Evolutionary conservation across 2,329 filamentous ascomycete species (phyloP).

Genomic region (Phialophora verrucosa): DNA sequence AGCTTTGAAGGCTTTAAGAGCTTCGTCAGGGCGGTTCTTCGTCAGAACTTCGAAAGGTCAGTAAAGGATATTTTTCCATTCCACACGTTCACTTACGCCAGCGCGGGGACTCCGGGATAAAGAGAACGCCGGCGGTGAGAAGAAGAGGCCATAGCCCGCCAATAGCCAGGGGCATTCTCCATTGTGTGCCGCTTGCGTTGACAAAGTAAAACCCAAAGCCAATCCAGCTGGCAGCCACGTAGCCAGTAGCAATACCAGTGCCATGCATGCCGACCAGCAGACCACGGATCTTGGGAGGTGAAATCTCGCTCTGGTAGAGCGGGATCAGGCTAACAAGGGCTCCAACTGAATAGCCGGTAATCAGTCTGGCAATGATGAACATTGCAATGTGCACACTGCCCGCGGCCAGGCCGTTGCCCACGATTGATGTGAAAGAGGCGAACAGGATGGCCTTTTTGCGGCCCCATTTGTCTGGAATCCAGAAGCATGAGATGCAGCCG

Average conservation of each 20-base stretch:
- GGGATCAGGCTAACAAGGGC: slow-evolving; percentile 20
- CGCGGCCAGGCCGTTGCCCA: slow-evolving; percentile 5
- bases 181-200: slow-evolving; percentile 15
- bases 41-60: too few relatives aligned
- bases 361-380: slow-evolving; percentile 24
- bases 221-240: slow-evolving; percentile 23
- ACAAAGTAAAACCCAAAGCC: slow-evolving; percentile 26
- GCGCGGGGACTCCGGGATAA: slow-evolving; percentile 42
- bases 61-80: too few relatives aligned
- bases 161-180: slow-evolving; percentile 28
- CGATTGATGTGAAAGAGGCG: background rate
- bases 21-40: too few relatives aligned
- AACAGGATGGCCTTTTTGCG: slow-evolving; percentile 12
- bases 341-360: slow-evolving; percentile 21
- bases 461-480: slow-evolving; percentile 11
- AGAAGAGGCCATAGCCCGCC: slow-evolving; percentile 22
- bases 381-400: slow-evolving; percentile 19
- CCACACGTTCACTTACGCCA: slow-evolving; percentile 26
- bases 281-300: slow-evolving; percentile 27
- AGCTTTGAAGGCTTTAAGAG: too few relatives aligned
- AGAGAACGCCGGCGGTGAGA: slow-evolving; percentile 48
- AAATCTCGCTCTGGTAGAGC: slow-evolving; percentile 24
- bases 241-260: slow-evolving; percentile 14
- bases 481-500: slow-evolving; percentile 48
- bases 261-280: slow-evolving; percentile 28